Evolutionary conservation across 805 yeast genomes (phyloP).

Genomic region (Tetrapisispora iriomotensis): DNA sequence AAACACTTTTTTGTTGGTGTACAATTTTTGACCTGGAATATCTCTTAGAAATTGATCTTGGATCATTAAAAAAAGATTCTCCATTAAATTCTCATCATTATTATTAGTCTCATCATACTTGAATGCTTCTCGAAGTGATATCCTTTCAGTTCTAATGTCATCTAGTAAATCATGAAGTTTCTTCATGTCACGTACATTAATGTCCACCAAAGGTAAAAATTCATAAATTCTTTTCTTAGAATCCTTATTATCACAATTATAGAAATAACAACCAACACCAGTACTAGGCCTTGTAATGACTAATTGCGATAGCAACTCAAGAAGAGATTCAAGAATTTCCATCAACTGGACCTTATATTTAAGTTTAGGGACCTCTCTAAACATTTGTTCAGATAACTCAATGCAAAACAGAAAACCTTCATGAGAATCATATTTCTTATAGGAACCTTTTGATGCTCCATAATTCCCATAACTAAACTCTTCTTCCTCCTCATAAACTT

Average conservation of each 20-base stretch:
- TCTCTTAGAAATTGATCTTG: constrained; percentile 44
- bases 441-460: constrained; percentile 6
- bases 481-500: background rate
- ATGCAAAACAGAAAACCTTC: constrained; percentile 58
- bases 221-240: constrained; percentile 34
- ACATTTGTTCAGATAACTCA: constrained; percentile 43
- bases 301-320: constrained; percentile 54
- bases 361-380: constrained; percentile 28
- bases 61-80: constrained; percentile 39
- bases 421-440: constrained; percentile 35
- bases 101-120: constrained; percentile 17
- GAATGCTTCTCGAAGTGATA: constrained; percentile 25
- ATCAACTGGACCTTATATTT: constrained; percentile 35
- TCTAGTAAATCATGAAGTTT: constrained; percentile 39
- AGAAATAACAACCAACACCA: constrained; percentile 64
- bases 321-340: constrained; percentile 47
- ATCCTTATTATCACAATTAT: constrained; percentile 36
- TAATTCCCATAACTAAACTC: background rate
- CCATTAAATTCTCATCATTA: constrained; percentile 24
- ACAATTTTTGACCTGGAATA: constrained; percentile 33
- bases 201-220: constrained; percentile 43
- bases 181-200: constrained; percentile 52
- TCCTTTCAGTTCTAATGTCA: constrained; percentile 29
- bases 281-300: constrained; percentile 57
- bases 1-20: constrained; percentile 50